Base-by-base conservation (phyloP, 352 stramenopile genomes). In the Elongisporangium prolatum region DNA sequence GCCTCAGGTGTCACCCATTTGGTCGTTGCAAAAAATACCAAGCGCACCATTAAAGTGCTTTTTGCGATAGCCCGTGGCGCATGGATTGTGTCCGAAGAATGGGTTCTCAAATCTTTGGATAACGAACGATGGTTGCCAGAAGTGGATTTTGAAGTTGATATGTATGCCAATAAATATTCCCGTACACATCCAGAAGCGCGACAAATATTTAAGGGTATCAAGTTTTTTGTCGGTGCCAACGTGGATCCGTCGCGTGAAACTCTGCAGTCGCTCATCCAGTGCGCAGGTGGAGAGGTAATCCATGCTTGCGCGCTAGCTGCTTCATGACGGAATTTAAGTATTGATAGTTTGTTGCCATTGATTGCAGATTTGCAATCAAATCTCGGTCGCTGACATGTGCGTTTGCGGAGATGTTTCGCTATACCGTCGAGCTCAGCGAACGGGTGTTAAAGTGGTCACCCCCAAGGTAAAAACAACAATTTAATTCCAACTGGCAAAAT, bases 31-130 rank as follows among this genome's bases (percentile, higher is more conserved):
- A 69, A 76, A 47, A 74, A 86, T 18, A 68, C 75, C 20, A 87
- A 77, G 69, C 80, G 85, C 21, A 94, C 85, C 16, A 88, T 94
- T 63, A 94, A 94, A 72, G 80, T 92, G 37, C 61, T 94, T 3
- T 94, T 94, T 52, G 85, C 80, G 18, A 87, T 94, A 54, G 85
- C 85, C 13, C 82, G 79, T 54, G 85, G 85, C 0, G 80, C 82
- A 18, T 92, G 79, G 79, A 89, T 94, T 63, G 72, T 94, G 16
- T 87, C 82, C 5, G 79, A 94, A 56, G 67, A 72, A 21, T 94
- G 85, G 85, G 77, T 87, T 1, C 92, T 90, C 62, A 70, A 79
- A 9, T 94, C 85, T 0, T 58, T 94, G n/a, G 83, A 88, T 20
- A 61, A 82, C 54, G 81, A 89, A 52, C 67, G 70, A 34, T 94